Conservation (phyloP, 1,284 basidiomycete genomes). For the Apiotrichum porosum region DNA sequence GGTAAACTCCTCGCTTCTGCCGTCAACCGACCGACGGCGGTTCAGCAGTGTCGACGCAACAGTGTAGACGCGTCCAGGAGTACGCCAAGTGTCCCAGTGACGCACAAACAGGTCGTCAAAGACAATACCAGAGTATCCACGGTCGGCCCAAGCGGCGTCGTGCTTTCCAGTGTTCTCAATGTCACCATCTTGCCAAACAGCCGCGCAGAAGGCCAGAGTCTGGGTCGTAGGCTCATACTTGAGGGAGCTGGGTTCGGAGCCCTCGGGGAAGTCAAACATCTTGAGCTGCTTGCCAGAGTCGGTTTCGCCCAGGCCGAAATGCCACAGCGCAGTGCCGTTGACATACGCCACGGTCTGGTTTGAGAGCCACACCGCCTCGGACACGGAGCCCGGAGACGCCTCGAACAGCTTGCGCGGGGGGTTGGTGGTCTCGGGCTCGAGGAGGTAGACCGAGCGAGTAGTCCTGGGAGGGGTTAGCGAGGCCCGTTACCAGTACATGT, state of each 20-base stretch:
- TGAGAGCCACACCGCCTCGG: conserved; percentile 42
- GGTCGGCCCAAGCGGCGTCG: conserved; percentile 64
- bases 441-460: conserved; percentile 60
- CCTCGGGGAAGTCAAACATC: conserved; percentile 48
- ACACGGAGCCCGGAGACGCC: conserved; percentile 15
- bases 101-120: conserved; percentile 72
- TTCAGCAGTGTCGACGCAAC: conserved; percentile 46
- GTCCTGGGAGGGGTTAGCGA: conserved; percentile 61
- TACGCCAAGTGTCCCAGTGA: conserved; percentile 86
- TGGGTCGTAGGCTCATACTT: conserved; percentile 53
- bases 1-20: conserved; percentile 20
- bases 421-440: conserved; percentile 4
- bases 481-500: background rate
- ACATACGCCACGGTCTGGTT: conserved; percentile 42
- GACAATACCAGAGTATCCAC: conserved; percentile 68
- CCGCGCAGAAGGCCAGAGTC: conserved; percentile 61
- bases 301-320: conserved; percentile 18
- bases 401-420: conserved; percentile 22
- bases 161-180: conserved; percentile 61
- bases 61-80: conserved; percentile 58
- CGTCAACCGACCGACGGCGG: conserved; percentile 37
- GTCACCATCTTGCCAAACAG: conserved; percentile 68
- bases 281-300: conserved; percentile 8
- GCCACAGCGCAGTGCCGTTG: conserved; percentile 30
- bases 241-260: conserved; percentile 59